Evolutionary conservation across 2,329 filamentous ascomycete genomes (phyloP).

Genomic region (Scytalidium sp.): DNA sequence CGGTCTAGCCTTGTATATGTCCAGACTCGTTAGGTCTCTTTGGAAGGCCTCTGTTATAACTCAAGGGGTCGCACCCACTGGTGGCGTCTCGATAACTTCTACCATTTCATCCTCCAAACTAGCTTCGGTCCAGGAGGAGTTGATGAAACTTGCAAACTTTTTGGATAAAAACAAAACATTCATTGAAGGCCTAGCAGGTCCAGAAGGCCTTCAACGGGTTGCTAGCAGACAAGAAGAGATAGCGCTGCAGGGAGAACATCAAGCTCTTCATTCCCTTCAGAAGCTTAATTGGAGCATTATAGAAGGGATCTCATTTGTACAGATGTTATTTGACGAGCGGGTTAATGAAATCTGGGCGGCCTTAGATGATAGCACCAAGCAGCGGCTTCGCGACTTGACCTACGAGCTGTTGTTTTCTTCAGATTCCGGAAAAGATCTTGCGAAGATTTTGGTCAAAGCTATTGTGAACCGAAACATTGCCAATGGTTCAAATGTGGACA

Average conservation of each 20-base stretch:
- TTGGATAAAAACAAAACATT: slow-evolving; percentile 83
- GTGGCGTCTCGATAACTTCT: slow-evolving; percentile 62
- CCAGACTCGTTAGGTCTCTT: slow-evolving; percentile 80
- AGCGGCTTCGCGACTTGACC: slow-evolving; percentile 72
- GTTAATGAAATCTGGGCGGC: slow-evolving; percentile 82
- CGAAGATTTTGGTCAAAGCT: slow-evolving; percentile 91
- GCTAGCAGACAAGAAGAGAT: slow-evolving; percentile 86
- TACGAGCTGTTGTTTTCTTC: slow-evolving; percentile 87
- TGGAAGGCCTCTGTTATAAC: slow-evolving; percentile 80
- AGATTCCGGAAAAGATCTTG: slow-evolving; percentile 76
- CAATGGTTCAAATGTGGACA: slow-evolving; percentile 95
- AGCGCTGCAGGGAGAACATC: slow-evolving; percentile 89
- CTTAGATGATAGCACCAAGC: slow-evolving; percentile 67
- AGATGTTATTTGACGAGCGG: slow-evolving; percentile 91
- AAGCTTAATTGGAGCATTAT: slow-evolving; percentile 86
- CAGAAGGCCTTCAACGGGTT: slow-evolving; percentile 76
- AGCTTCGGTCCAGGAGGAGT: slow-evolving; percentile 71
- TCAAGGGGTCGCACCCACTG: slow-evolving; percentile 42
- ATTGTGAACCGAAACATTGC: slow-evolving; percentile 98
- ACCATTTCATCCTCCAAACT: slow-evolving; percentile 68
- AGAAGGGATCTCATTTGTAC: slow-evolving; percentile 93
- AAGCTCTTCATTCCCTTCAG: slow-evolving; percentile 82
- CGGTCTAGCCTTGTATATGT: slow-evolving; percentile 82
- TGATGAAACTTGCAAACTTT: slow-evolving; percentile 78
- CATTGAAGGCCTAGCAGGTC: slow-evolving; percentile 91